These are phyloP conservation scores for Schwanniomyces polymorphus DNA, from an alignment of 805 yeast genomes.

Conservation along the genomic window DNA sequence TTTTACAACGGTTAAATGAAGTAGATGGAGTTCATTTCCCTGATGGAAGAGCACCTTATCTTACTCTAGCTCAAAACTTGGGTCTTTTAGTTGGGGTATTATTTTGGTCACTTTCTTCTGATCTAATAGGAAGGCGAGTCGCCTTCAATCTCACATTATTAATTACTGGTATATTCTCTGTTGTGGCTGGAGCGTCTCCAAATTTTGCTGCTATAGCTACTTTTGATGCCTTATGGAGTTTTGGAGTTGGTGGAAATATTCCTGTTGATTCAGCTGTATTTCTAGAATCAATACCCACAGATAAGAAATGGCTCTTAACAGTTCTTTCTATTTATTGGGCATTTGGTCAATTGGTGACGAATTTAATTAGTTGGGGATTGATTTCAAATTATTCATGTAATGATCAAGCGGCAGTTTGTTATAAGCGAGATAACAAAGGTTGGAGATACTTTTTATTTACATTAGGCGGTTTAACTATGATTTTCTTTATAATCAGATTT, in stretches of 20 bases:
- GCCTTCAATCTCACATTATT: slow-evolving; percentile 30
- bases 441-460: slow-evolving; percentile 62
- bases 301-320: slow-evolving; percentile 26
- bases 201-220: slow-evolving; percentile 28
- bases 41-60: slow-evolving; percentile 28
- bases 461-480: slow-evolving; percentile 50
- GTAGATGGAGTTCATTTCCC: slow-evolving; percentile 38
- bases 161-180: slow-evolving; percentile 24
- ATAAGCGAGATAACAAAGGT: slow-evolving; percentile 52
- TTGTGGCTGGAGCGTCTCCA: slow-evolving; percentile 28
- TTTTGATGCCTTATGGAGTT: slow-evolving; percentile 25
- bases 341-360: slow-evolving; percentile 56
- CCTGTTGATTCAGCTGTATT: slow-evolving; percentile 33
- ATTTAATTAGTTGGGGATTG: slow-evolving; percentile 55
- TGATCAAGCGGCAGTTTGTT: slow-evolving; percentile 33
- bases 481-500: slow-evolving; percentile 36
- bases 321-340: slow-evolving; percentile 60
- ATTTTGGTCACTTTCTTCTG: slow-evolving; percentile 30
- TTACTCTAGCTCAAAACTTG: slow-evolving; percentile 47
- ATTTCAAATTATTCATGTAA: slow-evolving; percentile 50
- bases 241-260: slow-evolving; percentile 33
- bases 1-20: slow-evolving; percentile 30
- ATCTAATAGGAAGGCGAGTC: slow-evolving; percentile 29
- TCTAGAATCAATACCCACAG: slow-evolving; percentile 26
- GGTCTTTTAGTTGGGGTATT: slow-evolving; percentile 29